phyloP scores from a whole-genome alignment of 1,284 basidiomycete genomes.

The Leccinum fallax region DNA sequence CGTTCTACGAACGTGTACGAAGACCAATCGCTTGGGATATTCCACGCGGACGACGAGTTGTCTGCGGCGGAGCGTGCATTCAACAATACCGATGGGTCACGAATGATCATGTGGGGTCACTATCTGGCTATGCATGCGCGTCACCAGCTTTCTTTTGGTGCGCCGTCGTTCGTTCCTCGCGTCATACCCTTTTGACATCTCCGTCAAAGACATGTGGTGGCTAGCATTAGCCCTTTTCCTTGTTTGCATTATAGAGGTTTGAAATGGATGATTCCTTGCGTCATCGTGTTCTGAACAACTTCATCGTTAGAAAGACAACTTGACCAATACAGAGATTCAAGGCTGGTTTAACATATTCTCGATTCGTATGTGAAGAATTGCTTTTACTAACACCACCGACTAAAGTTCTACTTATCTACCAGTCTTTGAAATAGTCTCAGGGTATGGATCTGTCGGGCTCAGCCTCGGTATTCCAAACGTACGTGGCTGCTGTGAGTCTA shows the following conservation, averaged over 20 bases:
- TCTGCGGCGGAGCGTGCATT: slow-evolving; percentile 52
- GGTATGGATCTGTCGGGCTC: slow-evolving; percentile 90
- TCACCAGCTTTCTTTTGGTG: slow-evolving; percentile 86
- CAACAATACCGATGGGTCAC: slow-evolving; percentile 42
- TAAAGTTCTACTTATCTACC: not conserved
- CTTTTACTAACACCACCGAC: not conserved
- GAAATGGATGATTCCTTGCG: slow-evolving; percentile 15
- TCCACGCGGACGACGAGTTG: slow-evolving; percentile 51
- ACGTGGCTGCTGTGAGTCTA: slow-evolving; percentile 6
- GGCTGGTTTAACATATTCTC: slow-evolving; percentile 82
- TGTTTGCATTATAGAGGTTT: slow-evolving; percentile 86
- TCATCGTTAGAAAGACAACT: slow-evolving; percentile 49
- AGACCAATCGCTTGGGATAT: slow-evolving; percentile 84
- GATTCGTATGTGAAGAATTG: slow-evolving; percentile 51
- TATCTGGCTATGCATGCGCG: slow-evolving; percentile 83
- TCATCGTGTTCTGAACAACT: slow-evolving; percentile 7
- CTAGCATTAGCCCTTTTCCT: slow-evolving; percentile 76
- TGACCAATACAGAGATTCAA: slow-evolving; percentile 54
- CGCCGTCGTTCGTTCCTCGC: slow-evolving; percentile 16
- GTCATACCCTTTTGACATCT: slow-evolving; percentile 1
- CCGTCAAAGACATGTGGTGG: slow-evolving; percentile 84
- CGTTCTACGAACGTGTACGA: slow-evolving; percentile 99
- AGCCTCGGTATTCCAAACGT: slow-evolving; percentile 73
- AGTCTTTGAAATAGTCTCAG: slow-evolving; percentile 90
- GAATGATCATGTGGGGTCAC: slow-evolving; percentile 70